Conservation (phyloP, 208 protist species). For the Angomonas desouzai region DNA sequence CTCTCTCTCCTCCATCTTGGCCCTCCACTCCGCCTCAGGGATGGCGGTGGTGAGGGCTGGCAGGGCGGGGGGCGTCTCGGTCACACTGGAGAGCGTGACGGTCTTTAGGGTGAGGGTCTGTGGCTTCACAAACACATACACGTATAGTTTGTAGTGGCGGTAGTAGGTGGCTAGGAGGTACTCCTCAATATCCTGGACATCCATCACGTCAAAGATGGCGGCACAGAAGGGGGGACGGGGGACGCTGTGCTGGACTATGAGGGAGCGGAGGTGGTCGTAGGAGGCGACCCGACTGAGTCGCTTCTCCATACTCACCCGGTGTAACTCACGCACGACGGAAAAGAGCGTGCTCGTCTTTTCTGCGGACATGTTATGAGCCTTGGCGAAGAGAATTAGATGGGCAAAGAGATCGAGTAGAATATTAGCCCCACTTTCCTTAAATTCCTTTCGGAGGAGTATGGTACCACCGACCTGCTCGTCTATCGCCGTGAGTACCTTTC, state of each 20-base stretch:
- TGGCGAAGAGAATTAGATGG: slow-evolving; percentile 79
- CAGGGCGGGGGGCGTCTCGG: slow-evolving; percentile 54
- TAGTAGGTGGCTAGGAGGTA: slow-evolving; percentile 88
- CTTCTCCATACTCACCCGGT: slow-evolving; percentile 64
- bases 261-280: slow-evolving; percentile 64
- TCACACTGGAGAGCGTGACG: slow-evolving; percentile 36
- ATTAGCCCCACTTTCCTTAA: slow-evolving; percentile 27
- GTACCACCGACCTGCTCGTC: slow-evolving; percentile 27
- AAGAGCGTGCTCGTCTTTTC: slow-evolving; percentile 85
- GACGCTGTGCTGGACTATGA: slow-evolving; percentile 82
- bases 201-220: slow-evolving; percentile 73
- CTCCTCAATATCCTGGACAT: slow-evolving; percentile 83
- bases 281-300: slow-evolving; percentile 49
- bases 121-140: slow-evolving; percentile 79
- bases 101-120: slow-evolving; percentile 56
- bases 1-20: slow-evolving; percentile 63
- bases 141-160: slow-evolving; percentile 92
- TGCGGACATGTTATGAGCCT: slow-evolving; percentile 42
- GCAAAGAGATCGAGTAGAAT: slow-evolving; percentile 79
- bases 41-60: slow-evolving; percentile 58
- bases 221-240: slow-evolving; percentile 83
- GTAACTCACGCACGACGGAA: slow-evolving; percentile 58
- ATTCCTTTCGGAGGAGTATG: slow-evolving; percentile 19
- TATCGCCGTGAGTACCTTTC: slow-evolving; percentile 30
- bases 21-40: slow-evolving; percentile 47